phyloP scores from a whole-genome alignment of 2,329 filamentous ascomycete genomes.

The Apiospora sp. region DNA sequence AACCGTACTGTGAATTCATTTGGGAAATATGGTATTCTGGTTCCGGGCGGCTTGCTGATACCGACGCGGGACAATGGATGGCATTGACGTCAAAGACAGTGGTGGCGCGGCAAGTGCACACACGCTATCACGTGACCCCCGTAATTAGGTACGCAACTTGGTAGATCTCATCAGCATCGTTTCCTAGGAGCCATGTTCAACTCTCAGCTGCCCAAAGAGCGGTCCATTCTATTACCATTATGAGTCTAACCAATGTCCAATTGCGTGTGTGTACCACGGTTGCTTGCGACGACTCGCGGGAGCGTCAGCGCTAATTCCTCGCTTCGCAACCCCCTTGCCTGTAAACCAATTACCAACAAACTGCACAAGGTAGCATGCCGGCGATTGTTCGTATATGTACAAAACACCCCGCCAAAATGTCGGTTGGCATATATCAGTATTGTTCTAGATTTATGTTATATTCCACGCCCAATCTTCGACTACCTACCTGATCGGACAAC shows the following conservation, averaged over 20 bases:
- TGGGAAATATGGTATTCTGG: not conserved
- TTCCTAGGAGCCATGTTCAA: not conserved
- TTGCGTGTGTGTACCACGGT: not conserved
- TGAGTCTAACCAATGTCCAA: not conserved
- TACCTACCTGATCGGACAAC: not conserved
- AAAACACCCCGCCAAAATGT: no score
- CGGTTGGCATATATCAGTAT: not conserved
- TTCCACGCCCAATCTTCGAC: not conserved
- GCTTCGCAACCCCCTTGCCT: not conserved
- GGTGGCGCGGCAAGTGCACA: not conserved
- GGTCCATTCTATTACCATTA: not conserved
- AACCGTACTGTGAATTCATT: not conserved
- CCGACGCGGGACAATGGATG: not conserved
- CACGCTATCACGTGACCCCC: conserved; percentile 2
- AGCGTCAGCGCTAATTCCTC: not conserved
- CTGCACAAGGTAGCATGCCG: not conserved
- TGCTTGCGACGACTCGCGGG: not conserved
- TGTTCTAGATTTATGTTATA: not conserved
- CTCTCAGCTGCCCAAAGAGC: not conserved
- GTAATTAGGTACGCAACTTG: not conserved
- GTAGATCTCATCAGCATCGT: not conserved
- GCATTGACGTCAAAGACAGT: conserved; percentile 13
- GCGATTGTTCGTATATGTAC: not conserved
- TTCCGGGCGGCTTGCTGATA: not conserved
- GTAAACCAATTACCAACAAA: not conserved